phyloP scores from a whole-genome alignment of 208 protist species.

The Crithidia fasciculata region DNA sequence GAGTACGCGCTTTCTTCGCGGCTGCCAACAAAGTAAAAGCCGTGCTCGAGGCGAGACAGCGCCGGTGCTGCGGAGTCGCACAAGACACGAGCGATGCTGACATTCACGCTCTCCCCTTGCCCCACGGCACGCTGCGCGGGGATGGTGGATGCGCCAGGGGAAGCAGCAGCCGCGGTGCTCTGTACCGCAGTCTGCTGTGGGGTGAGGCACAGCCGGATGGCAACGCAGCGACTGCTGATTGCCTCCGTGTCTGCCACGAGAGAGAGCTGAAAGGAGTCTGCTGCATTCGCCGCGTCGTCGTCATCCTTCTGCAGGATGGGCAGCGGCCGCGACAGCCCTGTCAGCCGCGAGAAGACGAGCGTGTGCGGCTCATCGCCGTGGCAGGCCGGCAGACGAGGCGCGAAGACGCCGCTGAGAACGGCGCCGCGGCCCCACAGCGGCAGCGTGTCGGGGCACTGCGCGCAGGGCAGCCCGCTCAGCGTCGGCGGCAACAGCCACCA shows the following conservation, averaged over 20 bases:
- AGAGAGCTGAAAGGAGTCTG: constrained; percentile 11
- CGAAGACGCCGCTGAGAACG: constrained; percentile 17
- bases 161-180: background rate
- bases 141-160: background rate
- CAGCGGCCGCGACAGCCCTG: constrained; percentile 25
- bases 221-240: constrained; percentile 31
- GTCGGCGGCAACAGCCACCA: constrained; percentile 16
- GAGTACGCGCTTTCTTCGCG: constrained; percentile 37
- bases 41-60: constrained; percentile 41
- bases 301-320: constrained; percentile 1
- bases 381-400: constrained; percentile 13
- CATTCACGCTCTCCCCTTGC: constrained; percentile 21
- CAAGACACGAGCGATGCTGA: constrained; percentile 33
- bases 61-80: constrained; percentile 16
- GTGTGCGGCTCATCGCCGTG: constrained; percentile 28
- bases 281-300: background rate
- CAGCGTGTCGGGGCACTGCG: constrained; percentile 15
- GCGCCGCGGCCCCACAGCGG: constrained; percentile 27
- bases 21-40: constrained; percentile 52
- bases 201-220: constrained; percentile 29
- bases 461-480: constrained; percentile 18
- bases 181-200: background rate
- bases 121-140: constrained; percentile 1
- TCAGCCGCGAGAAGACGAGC: constrained; percentile 39
- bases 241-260: constrained; percentile 41